These are phyloP conservation scores for Albifimbria verrucaria DNA, from an alignment of 2,329 filamentous ascomycete genomes.

Conservation along the genomic window DNA sequence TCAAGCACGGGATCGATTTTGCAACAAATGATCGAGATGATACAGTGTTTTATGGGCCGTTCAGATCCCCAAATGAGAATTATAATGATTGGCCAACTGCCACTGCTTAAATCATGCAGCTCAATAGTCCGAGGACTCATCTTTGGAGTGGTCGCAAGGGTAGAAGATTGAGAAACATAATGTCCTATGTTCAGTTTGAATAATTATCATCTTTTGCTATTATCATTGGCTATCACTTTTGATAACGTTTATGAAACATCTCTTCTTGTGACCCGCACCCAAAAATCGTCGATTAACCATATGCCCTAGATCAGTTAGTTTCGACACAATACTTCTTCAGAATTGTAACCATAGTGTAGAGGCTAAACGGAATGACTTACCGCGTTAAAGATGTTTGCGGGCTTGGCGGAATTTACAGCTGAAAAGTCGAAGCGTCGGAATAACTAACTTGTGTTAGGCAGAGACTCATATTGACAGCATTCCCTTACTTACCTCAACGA, in stretches of 20 bases:
- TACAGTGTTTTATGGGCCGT: neutral
- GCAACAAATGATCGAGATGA: neutral
- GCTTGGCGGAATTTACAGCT: neutral
- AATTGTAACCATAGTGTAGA: neutral
- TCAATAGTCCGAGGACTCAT: too few species aligned
- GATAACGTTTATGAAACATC: too few species aligned
- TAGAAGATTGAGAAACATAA: too few species aligned
- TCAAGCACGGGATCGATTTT: neutral
- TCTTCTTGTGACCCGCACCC: neutral
- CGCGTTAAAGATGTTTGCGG: neutral
- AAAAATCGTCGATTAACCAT: neutral
- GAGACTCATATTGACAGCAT: neutral
- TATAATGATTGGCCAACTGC: neutral
- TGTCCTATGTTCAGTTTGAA: too few species aligned
- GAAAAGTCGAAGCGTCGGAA: neutral
- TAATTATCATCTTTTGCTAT: too few species aligned
- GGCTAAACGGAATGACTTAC: neutral
- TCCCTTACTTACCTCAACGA: constrained; percentile 33
- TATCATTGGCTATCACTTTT: too few species aligned
- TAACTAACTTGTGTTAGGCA: neutral
- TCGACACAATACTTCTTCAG: neutral
- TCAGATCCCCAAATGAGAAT: neutral
- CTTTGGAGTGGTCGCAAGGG: too few species aligned
- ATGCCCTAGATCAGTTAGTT: neutral
- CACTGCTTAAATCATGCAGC: too few species aligned